A percentile compares a stretch with the other conserved stretches of the same genome.
Evolutionary conservation across 2,329 filamentous ascomycete genomes (phyloP).

Genomic region (Waltergamsia citrina): DNA sequence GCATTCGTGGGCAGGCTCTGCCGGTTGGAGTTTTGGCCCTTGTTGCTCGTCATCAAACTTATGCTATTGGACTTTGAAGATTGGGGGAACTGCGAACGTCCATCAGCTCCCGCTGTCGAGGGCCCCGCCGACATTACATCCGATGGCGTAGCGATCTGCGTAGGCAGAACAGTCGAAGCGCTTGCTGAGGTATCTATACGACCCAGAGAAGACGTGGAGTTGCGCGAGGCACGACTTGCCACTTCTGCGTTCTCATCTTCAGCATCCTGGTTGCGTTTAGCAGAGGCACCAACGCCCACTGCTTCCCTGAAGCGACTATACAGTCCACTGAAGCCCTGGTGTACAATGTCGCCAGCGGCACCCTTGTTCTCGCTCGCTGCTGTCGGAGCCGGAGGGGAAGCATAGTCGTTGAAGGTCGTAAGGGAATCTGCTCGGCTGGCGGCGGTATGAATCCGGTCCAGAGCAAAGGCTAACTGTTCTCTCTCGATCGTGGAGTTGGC

Average conservation of each 20-base stretch:
- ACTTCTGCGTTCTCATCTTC: constrained; percentile 16
- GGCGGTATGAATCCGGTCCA: constrained; percentile 81
- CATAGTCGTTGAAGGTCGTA: constrained; percentile 92
- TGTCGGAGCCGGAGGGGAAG: constrained; percentile 53
- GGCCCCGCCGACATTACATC: constrained; percentile 17
- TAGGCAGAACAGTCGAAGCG: constrained; percentile 12
- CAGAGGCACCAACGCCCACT: constrained; percentile 56
- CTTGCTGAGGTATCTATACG: constrained; percentile 26
- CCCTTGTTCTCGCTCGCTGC: constrained; percentile 57
- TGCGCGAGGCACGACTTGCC: constrained; percentile 30
- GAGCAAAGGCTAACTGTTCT: constrained; percentile 64
- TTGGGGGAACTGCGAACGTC: constrained; percentile 27
- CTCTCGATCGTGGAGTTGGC: constrained; percentile 42
- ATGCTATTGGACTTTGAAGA: constrained; percentile 40
- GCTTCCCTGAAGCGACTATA: constrained; percentile 80
- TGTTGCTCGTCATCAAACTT: constrained; percentile 33
- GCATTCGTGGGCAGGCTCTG: constrained; percentile 32
- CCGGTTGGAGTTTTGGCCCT: constrained; percentile 26
- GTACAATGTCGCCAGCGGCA: constrained; percentile 63
- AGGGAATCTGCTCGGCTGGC: constrained; percentile 78
- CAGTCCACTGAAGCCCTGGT: constrained; percentile 79
- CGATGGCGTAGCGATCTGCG: constrained; percentile 19
- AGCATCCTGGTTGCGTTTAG: constrained; percentile 11
- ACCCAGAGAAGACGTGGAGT: constrained; percentile 27
- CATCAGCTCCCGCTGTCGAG: constrained; percentile 18